These are phyloP conservation scores for Penicillium crystallinum DNA, from an alignment of 495 filamentous ascomycete species.

Conservation along the genomic window DNA sequence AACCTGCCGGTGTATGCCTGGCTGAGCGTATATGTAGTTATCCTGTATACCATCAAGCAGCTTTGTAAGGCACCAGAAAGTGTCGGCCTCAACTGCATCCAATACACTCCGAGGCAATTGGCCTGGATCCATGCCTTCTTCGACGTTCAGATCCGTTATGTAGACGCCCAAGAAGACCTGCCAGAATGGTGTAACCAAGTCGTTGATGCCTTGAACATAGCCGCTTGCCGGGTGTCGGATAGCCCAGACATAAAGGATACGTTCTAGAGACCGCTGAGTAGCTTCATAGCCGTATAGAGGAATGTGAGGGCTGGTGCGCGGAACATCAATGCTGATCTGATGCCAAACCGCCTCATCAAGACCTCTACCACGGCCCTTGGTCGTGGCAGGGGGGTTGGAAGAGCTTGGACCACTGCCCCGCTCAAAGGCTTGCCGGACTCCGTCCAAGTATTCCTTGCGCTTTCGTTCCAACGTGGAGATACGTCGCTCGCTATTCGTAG, in stretches of 20 bases:
- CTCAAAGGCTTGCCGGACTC: conserved; percentile 91
- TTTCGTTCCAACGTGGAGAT: conserved; percentile 90
- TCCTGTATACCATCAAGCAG: conserved; percentile 96
- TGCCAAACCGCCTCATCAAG: conserved; percentile 97
- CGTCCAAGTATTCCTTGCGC: conserved; percentile 94
- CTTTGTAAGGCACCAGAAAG: conserved; percentile 97
- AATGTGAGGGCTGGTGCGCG: conserved; percentile 92
- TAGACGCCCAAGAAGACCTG: conserved; percentile 93
- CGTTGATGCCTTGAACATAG: conserved; percentile 98
- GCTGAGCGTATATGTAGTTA: conserved; percentile 96
- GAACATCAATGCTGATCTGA: conserved; percentile 97
- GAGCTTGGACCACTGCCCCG: conserved; percentile 45
- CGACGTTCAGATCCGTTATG: conserved; percentile 87
- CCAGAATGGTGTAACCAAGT: conserved; percentile 96
- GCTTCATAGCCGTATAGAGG: conserved; percentile 93
- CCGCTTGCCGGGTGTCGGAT: conserved; percentile 95
- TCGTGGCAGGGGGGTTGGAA: conserved; percentile 32
- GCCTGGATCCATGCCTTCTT: conserved; percentile 92
- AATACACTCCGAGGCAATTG: conserved; percentile 86
- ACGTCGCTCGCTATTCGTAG: conserved; percentile 86
- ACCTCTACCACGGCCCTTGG: conserved; percentile 56
- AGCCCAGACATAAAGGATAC: conserved; percentile 96
- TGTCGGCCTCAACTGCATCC: conserved; percentile 95
- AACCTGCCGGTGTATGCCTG: conserved; percentile 93
- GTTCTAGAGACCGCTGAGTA: conserved; percentile 86